A percentile compares a stretch with the other conserved stretches of the same genome.
Evolutionary conservation across 2,329 filamentous ascomycete genomes (phyloP).

Genomic region (Penicillium sp.): DNA sequence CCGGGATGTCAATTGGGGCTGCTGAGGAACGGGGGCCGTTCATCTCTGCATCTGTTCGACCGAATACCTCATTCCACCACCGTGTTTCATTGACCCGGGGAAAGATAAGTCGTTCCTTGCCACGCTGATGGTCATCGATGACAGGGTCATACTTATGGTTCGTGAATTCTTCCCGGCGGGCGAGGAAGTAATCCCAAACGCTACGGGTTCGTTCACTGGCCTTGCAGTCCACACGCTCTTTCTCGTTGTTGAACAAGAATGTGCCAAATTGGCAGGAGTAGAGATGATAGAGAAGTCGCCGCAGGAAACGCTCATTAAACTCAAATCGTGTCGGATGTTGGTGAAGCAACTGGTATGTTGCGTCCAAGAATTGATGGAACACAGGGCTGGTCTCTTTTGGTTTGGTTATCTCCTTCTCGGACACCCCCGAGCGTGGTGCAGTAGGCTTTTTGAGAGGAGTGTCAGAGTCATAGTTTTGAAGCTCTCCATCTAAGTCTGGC

Average conservation of each 20-base stretch:
- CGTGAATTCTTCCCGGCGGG: slow-evolving; percentile 73
- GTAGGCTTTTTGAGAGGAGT: slow-evolving; percentile 38
- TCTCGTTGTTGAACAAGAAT: slow-evolving; percentile 93
- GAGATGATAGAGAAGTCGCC: slow-evolving; percentile 84
- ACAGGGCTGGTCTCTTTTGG: slow-evolving; percentile 93
- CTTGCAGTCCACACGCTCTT: slow-evolving; percentile 70
- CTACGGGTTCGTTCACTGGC: slow-evolving; percentile 73
- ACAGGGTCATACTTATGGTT: slow-evolving; percentile 75
- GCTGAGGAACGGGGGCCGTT: slow-evolving; percentile 63
- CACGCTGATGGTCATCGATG: slow-evolving; percentile 74
- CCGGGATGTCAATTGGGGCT: slow-evolving; percentile 35
- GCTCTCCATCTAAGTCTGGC: slow-evolving; percentile 60
- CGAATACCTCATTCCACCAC: slow-evolving; percentile 92
- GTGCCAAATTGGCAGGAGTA: slow-evolving; percentile 97
- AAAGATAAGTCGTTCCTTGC: slow-evolving; percentile 79
- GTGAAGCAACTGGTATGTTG: slow-evolving; percentile 82
- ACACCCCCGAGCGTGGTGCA: slow-evolving; percentile 34
- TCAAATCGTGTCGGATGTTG: slow-evolving; percentile 89
- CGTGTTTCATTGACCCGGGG: slow-evolving; percentile 73
- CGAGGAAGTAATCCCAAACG: slow-evolving; percentile 94
- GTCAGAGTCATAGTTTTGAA: slow-evolving; percentile 50
- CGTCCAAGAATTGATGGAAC: slow-evolving; percentile 96
- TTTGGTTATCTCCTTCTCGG: slow-evolving; percentile 65
- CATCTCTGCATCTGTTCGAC: slow-evolving; percentile 87
- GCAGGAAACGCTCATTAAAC: slow-evolving; percentile 90